Conservation (phyloP, 169 alveolate genomes). For the Plasmodium cynomolgi region DNA sequence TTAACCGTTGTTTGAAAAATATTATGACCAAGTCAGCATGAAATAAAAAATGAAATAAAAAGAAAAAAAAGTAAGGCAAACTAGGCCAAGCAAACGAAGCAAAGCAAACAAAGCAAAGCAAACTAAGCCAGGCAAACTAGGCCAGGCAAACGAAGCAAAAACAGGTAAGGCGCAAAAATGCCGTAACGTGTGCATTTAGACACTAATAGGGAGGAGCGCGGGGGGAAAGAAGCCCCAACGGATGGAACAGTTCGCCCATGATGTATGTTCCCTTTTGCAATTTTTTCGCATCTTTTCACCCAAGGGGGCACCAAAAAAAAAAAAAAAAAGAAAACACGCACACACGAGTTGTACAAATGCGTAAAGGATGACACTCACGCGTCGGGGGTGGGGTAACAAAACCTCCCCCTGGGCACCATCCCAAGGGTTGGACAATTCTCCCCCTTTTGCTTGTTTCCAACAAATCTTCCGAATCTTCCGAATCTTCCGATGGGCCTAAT, state of each 20-base stretch:
- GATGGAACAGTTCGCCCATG: background rate
- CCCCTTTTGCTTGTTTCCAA: background rate
- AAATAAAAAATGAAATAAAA: background rate
- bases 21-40: constrained; percentile 7
- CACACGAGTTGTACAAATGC: background rate
- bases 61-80: background rate
- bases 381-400: background rate
- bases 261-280: background rate
- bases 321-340: background rate
- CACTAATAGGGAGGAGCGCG: background rate
- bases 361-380: background rate
- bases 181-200: background rate
- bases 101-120: background rate
- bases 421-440: background rate
- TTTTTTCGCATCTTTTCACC: background rate
- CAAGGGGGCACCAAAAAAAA: background rate
- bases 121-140: background rate
- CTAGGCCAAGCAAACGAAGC: background rate
- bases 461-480: background rate
- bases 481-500: background rate
- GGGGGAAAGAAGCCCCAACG: background rate
- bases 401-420: background rate
- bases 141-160: background rate
- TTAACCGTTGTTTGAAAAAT: constrained; percentile 1
- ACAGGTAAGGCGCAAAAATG: background rate